Percentiles rank a stretch among this genome's conserved stretches.
These are phyloP conservation scores for Aspergillus vadensis DNA, from an alignment of 2,329 filamentous ascomycete species.

Conservation along the genomic window DNA sequence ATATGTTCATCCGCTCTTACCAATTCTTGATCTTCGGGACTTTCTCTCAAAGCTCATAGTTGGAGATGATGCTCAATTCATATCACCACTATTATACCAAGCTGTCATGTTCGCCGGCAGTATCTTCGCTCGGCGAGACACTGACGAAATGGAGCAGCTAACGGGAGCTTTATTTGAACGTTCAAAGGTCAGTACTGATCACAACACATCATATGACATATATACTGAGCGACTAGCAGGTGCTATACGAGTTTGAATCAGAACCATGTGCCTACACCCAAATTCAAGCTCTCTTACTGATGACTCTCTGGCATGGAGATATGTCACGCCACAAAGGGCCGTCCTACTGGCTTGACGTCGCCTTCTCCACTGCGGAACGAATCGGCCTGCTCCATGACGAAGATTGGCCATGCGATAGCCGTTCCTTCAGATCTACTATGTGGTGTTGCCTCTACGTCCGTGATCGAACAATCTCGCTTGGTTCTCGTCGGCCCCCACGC, in stretches of 20 bases:
- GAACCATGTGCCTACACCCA: constrained; percentile 16
- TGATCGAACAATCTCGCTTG: constrained; percentile 4
- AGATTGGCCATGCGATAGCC: not conserved
- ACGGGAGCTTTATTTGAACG: constrained; percentile 12
- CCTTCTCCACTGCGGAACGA: constrained; percentile 17
- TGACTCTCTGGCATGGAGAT: constrained; percentile 18
- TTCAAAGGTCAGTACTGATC: constrained; percentile 9
- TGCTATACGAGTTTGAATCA: constrained; percentile 18
- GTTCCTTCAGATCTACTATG: not conserved
- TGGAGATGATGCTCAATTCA: constrained; percentile 10
- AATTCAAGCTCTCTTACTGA: constrained; percentile 18
- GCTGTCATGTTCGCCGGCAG: constrained; percentile 19
- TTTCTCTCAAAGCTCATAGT: constrained; percentile 13
- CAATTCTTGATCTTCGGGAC: constrained; percentile 12
- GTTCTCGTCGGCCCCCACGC: not conserved
- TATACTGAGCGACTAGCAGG: not conserved
- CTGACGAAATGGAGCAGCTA: constrained; percentile 6
- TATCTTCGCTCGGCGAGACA: constrained; percentile 11
- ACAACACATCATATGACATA: not conserved
- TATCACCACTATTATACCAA: constrained; percentile 16
- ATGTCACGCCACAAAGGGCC: constrained; percentile 13
- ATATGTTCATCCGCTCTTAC: constrained; percentile 17
- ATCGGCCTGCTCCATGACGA: constrained; percentile 8
- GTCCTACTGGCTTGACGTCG: constrained; percentile 19
- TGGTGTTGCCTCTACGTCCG: constrained; percentile 21